Evolutionary conservation across 345 rosid genomes (phyloP).

Genomic region (Psidium guajava): DNA sequence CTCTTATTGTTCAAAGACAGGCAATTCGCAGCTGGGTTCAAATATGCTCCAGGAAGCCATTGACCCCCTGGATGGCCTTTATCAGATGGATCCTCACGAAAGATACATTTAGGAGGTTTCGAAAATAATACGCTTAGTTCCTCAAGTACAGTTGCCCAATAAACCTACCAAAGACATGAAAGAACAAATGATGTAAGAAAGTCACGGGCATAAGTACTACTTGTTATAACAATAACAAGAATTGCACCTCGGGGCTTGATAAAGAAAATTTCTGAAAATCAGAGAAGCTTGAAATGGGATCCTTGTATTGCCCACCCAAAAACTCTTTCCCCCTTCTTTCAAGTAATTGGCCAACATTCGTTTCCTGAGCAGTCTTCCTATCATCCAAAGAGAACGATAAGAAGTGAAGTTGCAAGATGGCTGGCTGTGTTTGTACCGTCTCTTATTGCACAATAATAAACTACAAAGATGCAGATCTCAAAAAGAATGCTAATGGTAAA

Average conservation of each 20-base stretch:
- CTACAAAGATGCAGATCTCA: neutral
- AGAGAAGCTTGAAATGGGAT: conserved; percentile 75
- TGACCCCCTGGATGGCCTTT: conserved; percentile 57
- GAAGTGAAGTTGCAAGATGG: neutral
- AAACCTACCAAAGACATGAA: conserved; percentile 36
- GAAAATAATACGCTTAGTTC: conserved; percentile 53
- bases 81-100: conserved; percentile 23
- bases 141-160: conserved; percentile 69
- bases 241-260: conserved; percentile 64
- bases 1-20: conserved; percentile 33
- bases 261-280: conserved; percentile 84
- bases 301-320: conserved; percentile 55
- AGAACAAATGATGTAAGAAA: neutral
- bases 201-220: neutral
- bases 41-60: conserved; percentile 88
- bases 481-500: neutral
- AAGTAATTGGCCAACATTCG: conserved; percentile 63
- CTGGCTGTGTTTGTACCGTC: neutral
- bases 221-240: neutral
- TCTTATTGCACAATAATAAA: neutral
- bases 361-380: conserved; percentile 50
- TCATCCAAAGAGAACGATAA: neutral
- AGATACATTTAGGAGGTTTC: conserved; percentile 52
- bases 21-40: conserved; percentile 77
- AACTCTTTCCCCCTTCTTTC: conserved; percentile 67